These are phyloP conservation scores for Venturia aucupariae DNA, from an alignment of 2,329 filamentous ascomycete genomes.

Conservation along the genomic window DNA sequence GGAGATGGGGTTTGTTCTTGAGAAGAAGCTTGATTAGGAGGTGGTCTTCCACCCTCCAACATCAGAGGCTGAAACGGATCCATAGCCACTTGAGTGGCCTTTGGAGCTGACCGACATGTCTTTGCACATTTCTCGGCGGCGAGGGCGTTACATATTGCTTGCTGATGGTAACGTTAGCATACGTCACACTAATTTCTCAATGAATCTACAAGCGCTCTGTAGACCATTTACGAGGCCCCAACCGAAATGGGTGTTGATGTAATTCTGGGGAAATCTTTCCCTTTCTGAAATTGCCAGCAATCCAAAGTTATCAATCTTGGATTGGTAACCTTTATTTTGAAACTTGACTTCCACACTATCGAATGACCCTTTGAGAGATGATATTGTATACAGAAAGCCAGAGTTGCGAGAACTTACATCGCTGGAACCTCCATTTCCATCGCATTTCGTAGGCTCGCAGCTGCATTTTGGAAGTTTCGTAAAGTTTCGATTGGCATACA, in stretches of 20 bases:
- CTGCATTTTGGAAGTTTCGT: background rate
- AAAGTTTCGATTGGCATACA: no score
- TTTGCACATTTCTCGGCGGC: background rate
- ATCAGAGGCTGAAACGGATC: background rate
- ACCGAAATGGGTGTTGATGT: no score
- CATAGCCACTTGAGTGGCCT: background rate
- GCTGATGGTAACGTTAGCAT: background rate
- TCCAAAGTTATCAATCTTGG: no score
- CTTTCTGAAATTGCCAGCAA: no score
- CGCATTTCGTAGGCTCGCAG: background rate
- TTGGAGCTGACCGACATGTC: background rate
- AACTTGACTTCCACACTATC: no score
- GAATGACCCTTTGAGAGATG: no score
- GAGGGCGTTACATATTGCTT: background rate
- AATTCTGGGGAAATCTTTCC: no score
- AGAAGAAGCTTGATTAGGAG: background rate
- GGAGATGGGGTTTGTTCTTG: background rate
- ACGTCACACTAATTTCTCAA: no score
- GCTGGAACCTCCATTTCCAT: background rate
- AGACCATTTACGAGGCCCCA: no score
- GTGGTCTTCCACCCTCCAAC: background rate
- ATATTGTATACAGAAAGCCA: no score
- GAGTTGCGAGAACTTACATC: background rate
- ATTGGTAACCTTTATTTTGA: no score
- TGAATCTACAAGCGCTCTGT: no score